These are phyloP conservation scores for Didymella keratinophila DNA, from an alignment of 2,329 filamentous ascomycete species.

Conservation along the genomic window DNA sequence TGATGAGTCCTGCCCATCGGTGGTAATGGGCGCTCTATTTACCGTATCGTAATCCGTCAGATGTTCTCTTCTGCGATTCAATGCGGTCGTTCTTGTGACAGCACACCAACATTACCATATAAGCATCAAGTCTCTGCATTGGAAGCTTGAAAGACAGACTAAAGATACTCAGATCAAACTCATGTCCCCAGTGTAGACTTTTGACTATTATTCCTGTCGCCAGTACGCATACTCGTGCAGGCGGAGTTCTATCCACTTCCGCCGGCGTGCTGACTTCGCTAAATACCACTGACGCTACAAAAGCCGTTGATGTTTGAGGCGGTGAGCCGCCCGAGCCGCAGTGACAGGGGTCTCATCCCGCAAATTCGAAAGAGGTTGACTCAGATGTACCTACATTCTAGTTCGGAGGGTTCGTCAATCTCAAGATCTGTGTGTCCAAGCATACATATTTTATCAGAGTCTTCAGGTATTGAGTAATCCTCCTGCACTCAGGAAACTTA, in stretches of 20 bases:
- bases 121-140: neutral
- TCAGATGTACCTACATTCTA: neutral
- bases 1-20: conserved; percentile 4
- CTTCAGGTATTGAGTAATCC: no score
- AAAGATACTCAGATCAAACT: neutral
- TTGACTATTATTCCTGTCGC: no score
- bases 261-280: neutral
- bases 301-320: neutral
- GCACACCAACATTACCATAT: neutral
- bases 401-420: no score
- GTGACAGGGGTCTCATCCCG: neutral
- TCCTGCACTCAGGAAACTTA: no score
- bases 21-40: conserved; percentile 20
- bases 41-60: neutral
- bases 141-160: neutral
- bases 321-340: neutral
- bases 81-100: neutral
- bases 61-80: neutral
- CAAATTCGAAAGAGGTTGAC: neutral
- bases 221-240: no score
- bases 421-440: no score
- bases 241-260: neutral
- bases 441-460: no score
- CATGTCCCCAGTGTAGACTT: neutral
- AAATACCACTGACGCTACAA: neutral